Evolutionary conservation across 805 yeast genomes (phyloP), one percentile per base, ranked within the genome.

Genomic region (Candida multigemmis): DNA sequence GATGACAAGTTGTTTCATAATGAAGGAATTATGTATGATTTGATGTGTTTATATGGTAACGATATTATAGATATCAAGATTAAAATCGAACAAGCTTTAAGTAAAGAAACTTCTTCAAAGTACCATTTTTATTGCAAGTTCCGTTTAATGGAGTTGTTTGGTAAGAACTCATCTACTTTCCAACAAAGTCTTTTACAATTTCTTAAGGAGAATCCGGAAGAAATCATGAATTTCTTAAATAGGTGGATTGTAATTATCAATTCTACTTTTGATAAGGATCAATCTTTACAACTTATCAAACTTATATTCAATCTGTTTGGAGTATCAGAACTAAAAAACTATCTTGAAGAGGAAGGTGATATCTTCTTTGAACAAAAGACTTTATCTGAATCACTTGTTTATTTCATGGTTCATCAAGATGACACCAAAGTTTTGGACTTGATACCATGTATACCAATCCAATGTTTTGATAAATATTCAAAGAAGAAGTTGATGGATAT

Each of bases 211-310:
- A 23, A 23, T 6, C 12, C 21, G 3, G 23, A 25, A 10, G 28
- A 61, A 0, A 12, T 37, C 3, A 16, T 23, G 1, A 29, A 33
- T 9, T 26, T 49, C 2, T 60, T 75, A 27, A 25, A 40, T 7
- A 68, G 83, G 39, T 79, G 85, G 85, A 40, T 64, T 21, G 66
- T 76, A 1, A 32, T 77, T 1, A 29, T 65, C 21, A 56, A 70
- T 37, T 24, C 32, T 5, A 35, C 50, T 24, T 57, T 68, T 37
- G 21, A 47, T 0, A 33, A 40, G 9, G 41, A 48, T 0, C 46
- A 56, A 5, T 37, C 68, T 4, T 23, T 37, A 1, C 3, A 19
- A 2, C 22, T 71, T 4, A 41, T 65, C 1, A 23, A 34, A 0
- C n/a, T 37, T 0, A 35, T 69, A 3, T 36, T 65, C 10, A 21